A percentile compares a stretch with the other conserved stretches of the same genome.
phyloP scores from a whole-genome alignment of 495 filamentous ascomycete genomes.

The Aspergillus steynii region DNA sequence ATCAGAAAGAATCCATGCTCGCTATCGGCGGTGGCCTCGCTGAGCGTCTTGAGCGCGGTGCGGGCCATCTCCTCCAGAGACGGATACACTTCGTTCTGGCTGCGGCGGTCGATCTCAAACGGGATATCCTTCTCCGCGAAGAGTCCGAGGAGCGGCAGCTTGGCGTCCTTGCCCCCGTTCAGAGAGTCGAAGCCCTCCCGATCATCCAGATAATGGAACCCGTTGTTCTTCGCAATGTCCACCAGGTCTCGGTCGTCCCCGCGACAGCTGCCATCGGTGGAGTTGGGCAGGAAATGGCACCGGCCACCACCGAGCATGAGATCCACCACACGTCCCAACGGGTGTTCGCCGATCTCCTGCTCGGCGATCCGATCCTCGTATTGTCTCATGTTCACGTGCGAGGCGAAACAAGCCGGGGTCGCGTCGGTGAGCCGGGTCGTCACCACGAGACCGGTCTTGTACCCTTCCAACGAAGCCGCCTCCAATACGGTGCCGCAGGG shows the following conservation, averaged over 20 bases:
- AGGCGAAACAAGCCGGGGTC: slow-evolving; percentile 93
- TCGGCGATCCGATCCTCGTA: slow-evolving; percentile 90
- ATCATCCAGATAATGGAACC: slow-evolving; percentile 75
- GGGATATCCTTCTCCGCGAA: slow-evolving; percentile 85
- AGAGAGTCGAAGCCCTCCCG: slow-evolving; percentile 78
- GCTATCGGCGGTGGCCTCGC: slow-evolving; percentile 77
- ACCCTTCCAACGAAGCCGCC: slow-evolving; percentile 87
- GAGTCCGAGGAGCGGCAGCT: slow-evolving; percentile 83
- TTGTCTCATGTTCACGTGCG: slow-evolving; percentile 75
- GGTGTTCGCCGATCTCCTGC: slow-evolving; percentile 85
- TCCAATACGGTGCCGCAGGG: slow-evolving; percentile 95
- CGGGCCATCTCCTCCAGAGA: slow-evolving; percentile 89
- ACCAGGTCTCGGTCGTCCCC: slow-evolving; percentile 70
- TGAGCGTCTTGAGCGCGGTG: slow-evolving; percentile 75
- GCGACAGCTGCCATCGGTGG: slow-evolving; percentile 73
- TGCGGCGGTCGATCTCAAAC: slow-evolving; percentile 85
- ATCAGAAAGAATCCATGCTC: slow-evolving; percentile 97
- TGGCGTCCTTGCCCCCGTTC: slow-evolving; percentile 63
- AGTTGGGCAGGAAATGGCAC: slow-evolving; percentile 89
- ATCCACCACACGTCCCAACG: slow-evolving; percentile 83
- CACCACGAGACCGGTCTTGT: slow-evolving; percentile 90
- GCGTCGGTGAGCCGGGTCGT: slow-evolving; percentile 96
- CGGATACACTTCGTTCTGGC: slow-evolving; percentile 77
- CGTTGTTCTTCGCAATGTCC: slow-evolving; percentile 66
- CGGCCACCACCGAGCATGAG: slow-evolving; percentile 89